Conservation (phyloP, 345 rosid species). For the Alliaria petiolata region DNA sequence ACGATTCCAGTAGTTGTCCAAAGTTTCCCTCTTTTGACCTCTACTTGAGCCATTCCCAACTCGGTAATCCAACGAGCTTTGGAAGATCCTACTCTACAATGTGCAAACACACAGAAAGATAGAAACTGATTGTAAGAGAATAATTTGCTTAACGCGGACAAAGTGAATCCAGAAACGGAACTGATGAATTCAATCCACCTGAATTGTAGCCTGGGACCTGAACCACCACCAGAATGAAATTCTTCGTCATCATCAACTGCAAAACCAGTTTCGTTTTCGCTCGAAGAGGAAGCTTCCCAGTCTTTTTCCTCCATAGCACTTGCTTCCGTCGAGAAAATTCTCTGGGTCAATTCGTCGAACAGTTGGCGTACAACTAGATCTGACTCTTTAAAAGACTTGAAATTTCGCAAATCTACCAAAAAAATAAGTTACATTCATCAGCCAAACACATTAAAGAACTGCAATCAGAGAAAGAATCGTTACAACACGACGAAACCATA, state of each 20-base stretch:
- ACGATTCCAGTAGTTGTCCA: conserved; percentile 78
- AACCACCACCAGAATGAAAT: conserved; percentile 12
- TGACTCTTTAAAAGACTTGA: no score
- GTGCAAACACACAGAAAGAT: background rate
- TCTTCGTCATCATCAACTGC: conserved; percentile 26
- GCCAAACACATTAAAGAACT: no score
- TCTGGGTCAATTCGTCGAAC: no score
- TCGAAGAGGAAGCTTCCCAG: conserved; percentile 31
- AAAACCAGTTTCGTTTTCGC: conserved; percentile 21
- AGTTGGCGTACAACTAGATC: no score
- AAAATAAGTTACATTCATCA: no score
- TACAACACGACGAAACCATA: no score
- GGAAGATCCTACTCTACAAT: conserved; percentile 40
- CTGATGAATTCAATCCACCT: conserved; percentile 35
- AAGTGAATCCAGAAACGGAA: background rate
- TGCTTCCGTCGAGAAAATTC: background rate
- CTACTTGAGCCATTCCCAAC: conserved; percentile 59
- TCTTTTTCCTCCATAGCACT: background rate
- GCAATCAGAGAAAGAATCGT: no score
- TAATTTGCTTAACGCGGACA: background rate
- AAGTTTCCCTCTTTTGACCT: conserved; percentile 70
- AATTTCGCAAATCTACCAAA: no score
- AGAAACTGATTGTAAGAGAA: background rate
- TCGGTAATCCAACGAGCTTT: conserved; percentile 59
- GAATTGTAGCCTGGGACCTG: conserved; percentile 24